Evolutionary conservation across 805 yeast species (phyloP), one percentile per base, ranked within the genome.

Genomic region (Candida ponderosae): DNA sequence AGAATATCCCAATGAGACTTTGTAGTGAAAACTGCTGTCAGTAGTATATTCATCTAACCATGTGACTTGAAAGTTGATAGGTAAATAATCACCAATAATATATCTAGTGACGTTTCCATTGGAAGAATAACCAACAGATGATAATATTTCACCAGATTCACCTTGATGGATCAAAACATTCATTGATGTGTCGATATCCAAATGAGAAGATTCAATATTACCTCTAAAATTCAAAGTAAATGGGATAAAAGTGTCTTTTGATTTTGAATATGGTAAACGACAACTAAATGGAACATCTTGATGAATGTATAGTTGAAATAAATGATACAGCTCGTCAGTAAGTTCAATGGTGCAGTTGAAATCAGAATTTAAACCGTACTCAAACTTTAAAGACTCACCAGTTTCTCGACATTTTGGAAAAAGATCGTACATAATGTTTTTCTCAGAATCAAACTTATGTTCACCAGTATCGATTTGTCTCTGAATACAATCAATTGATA

Each of bases 251-350:
- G 45, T 67, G 27, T 68, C 62, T 31, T 59, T 28, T 61, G 61
- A 24, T 24, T 24, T 24, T 9, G 50, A 59, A 40, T 74, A 55
- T 4, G 83, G 81, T 9, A 80, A 46, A 38, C 81, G 63, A 55
- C 93, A 83, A 33, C 82, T 70, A 51, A 78, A 75, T 21, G 93
- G 93, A 8, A 72, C 77, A 53, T 83, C 93, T 52, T 82, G 81
- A 55, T 83, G 93, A 31, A 83, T 62, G 53, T 82, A 82, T 33
- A 82, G 62, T 59, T 83, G 90, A 56, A 83, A 79, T 40, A 82
- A 54, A 51, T 83, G 93, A 52, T 72, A 83, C 30, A 76, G 49
- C 45, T 78, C 81, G 54, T 83, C 90, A 13, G 72, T 65, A 34
- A 83, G 67, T 6, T 59, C 59, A 19, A 83, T 60, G 3, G 89